Conservation (phyloP, 371 early-diverging fungal species). For the Dinochytrium kinnereticum region DNA sequence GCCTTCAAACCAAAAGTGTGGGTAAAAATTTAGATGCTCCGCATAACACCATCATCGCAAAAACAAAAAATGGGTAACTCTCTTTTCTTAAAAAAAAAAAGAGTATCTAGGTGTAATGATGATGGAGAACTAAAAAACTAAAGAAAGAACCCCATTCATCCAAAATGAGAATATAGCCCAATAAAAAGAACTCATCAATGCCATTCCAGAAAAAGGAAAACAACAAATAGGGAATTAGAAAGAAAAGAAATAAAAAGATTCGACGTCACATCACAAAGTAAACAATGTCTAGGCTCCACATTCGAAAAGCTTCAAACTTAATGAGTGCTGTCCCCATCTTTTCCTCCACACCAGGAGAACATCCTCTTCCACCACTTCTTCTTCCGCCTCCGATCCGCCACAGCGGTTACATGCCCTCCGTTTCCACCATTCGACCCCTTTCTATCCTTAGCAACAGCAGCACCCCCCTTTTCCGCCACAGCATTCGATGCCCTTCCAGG, state of each 20-base stretch:
- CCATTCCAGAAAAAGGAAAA: background rate
- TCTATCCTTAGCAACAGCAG: background rate
- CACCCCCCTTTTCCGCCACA: background rate
- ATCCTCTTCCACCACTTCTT: constrained; percentile 29
- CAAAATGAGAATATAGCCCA: background rate
- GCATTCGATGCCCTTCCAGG: background rate
- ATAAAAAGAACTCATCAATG: background rate
- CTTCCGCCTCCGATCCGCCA: constrained; percentile 17
- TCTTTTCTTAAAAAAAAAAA: no score
- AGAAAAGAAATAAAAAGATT: background rate
- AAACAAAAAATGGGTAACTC: no score
- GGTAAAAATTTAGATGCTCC: no score
- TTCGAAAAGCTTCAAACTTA: background rate
- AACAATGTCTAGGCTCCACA: no score
- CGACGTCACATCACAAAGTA: background rate
- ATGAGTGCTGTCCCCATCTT: constrained; percentile 7
- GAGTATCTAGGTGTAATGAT: no score
- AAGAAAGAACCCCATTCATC: background rate
- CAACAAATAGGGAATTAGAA: background rate
- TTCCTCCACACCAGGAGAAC: constrained; percentile 21
- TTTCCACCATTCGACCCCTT: background rate
- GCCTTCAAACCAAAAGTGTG: no score
- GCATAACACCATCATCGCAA: no score
- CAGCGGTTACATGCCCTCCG: background rate
- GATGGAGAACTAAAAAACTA: no score